These are phyloP conservation scores for Brassica carinata DNA, from an alignment of 345 rosid species.

Conservation along the genomic window DNA sequence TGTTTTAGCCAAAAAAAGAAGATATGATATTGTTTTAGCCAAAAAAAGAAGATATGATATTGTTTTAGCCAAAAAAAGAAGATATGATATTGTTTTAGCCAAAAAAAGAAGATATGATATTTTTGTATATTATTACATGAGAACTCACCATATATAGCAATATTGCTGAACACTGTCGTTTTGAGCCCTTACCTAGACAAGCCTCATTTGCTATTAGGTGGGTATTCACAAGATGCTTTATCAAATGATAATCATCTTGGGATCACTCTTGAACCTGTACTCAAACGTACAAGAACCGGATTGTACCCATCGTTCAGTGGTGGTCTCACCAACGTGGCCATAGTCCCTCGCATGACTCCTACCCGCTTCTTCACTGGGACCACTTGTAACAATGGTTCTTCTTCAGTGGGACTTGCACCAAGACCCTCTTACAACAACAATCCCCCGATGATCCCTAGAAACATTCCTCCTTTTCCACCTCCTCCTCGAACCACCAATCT, in stretches of 20 bases:
- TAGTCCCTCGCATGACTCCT: slow-evolving; percentile 26
- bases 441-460: neutral
- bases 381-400: slow-evolving; percentile 13
- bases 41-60: neutral
- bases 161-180: too few species aligned
- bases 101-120: neutral
- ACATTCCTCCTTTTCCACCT: slow-evolving; percentile 10
- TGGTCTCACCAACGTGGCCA: slow-evolving; percentile 8
- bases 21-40: neutral
- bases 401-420: neutral
- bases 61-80: too few species aligned
- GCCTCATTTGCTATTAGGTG: slow-evolving; percentile 37
- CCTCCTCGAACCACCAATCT: slow-evolving; percentile 13
- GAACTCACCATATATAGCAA: too few species aligned
- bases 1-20: too few species aligned
- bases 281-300: neutral
- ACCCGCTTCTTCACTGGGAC: slow-evolving; percentile 26
- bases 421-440: slow-evolving; percentile 8
- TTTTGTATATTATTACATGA: neutral
- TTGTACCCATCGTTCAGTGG: slow-evolving; percentile 13
- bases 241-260: slow-evolving; percentile 42
- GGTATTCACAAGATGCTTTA: slow-evolving; percentile 35
- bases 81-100: neutral
- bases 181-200: slow-evolving; percentile 27
- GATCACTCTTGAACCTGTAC: slow-evolving; percentile 29